Evolutionary conservation across 1,284 basidiomycete genomes (phyloP).

Genomic region (Austropuccinia psidii): DNA sequence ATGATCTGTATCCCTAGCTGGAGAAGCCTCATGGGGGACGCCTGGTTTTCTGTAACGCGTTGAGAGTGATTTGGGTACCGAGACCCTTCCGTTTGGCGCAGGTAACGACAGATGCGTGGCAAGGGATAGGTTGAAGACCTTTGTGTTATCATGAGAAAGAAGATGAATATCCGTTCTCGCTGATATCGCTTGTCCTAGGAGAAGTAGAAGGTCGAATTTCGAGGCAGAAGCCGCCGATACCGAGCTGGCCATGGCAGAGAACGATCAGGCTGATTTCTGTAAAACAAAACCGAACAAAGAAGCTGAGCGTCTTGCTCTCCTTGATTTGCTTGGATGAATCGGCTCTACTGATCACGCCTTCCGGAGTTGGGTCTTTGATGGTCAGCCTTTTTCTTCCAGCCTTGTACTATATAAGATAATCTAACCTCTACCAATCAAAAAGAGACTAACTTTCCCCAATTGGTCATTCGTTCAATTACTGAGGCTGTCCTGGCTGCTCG

Average conservation of each 20-base stretch:
- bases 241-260: not conserved
- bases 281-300: too few relatives aligned
- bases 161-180: constrained; percentile 38
- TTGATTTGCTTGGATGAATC: too few relatives aligned
- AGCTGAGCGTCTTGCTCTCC: too few relatives aligned
- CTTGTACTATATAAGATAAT: too few relatives aligned
- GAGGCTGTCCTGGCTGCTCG: too few relatives aligned
- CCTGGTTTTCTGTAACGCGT: constrained; percentile 29
- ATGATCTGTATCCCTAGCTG: constrained; percentile 53
- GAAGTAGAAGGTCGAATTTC: constrained; percentile 39
- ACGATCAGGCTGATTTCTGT: too few relatives aligned
- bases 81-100: not conserved
- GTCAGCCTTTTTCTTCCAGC: too few relatives aligned
- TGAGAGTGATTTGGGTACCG: constrained; percentile 7
- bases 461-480: too few relatives aligned
- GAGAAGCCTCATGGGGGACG: constrained; percentile 54
- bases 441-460: too few relatives aligned
- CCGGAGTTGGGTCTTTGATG: too few relatives aligned
- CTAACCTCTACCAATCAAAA: too few relatives aligned
- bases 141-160: constrained; percentile 22
- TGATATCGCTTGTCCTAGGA: constrained; percentile 39
- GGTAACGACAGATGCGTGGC: constrained; percentile 38
- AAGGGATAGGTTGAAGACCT: constrained; percentile 30
- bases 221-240: not conserved
- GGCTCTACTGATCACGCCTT: too few relatives aligned